A percentile compares a stretch with the other conserved stretches of the same genome.
Evolutionary conservation across 768 basidiomycete species (phyloP).

Genomic region (Russula brevipes): DNA sequence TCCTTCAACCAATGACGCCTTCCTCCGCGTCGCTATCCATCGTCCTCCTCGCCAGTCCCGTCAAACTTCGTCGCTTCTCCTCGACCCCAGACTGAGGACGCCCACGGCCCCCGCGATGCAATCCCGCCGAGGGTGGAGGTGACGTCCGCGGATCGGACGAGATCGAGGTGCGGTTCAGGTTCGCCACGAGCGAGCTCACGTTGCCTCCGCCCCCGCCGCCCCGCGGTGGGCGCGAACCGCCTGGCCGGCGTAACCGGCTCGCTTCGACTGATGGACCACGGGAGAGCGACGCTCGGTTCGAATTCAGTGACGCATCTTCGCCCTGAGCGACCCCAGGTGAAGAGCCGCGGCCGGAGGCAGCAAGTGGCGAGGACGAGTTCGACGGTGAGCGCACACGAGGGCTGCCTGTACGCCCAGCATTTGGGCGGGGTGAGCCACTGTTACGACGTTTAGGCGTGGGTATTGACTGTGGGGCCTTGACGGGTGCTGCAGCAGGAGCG

Average conservation of each 20-base stretch:
- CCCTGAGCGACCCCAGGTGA: constrained; percentile 16
- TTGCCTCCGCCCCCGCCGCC: constrained; percentile 4
- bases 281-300: constrained; percentile 18
- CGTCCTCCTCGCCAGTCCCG: constrained; percentile 57
- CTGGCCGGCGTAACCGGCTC: constrained; percentile 14
- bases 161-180: constrained; percentile 20
- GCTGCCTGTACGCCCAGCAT: constrained; percentile 33
- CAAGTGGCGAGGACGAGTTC: constrained; percentile 10
- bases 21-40: constrained; percentile 81
- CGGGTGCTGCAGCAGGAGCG: constrained; percentile 31
- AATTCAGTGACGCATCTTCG: constrained; percentile 18
- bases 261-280: constrained; percentile 17
- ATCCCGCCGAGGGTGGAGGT: constrained; percentile 14
- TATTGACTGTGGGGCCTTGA: constrained; percentile 41
- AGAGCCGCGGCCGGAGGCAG: constrained; percentile 7
- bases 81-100: constrained; percentile 24
- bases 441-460: constrained; percentile 54
- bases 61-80: constrained; percentile 22
- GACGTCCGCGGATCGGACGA: constrained; percentile 15
- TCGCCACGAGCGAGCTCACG: constrained; percentile 15
- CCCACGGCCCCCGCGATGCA: constrained; percentile 19
- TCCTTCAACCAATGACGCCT: constrained; percentile 8
- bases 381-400: constrained; percentile 29
- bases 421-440: constrained; percentile 35
- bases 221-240: constrained; percentile 23